Evolutionary conservation across 2,329 filamentous ascomycete species (phyloP).

Genomic region (Metarhizium album): DNA sequence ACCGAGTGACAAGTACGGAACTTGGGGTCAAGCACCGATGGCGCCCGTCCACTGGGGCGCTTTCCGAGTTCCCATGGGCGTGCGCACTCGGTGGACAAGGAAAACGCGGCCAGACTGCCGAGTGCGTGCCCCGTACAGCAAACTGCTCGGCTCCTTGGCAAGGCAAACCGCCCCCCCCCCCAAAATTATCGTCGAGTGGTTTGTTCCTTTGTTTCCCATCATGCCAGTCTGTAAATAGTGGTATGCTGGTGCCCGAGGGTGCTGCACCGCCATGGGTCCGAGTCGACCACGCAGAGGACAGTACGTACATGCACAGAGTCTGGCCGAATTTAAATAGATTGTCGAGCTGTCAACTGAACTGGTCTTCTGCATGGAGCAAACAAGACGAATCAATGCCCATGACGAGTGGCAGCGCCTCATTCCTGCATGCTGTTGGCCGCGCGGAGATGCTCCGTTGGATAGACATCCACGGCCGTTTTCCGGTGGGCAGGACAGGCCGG

Average conservation of each 20-base stretch:
- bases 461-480: neutral
- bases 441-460: neutral
- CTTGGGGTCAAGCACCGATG: too few relatives aligned
- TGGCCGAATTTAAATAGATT: neutral
- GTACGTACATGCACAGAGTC: neutral
- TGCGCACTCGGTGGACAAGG: neutral
- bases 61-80: too few relatives aligned
- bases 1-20: too few relatives aligned
- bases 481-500: neutral
- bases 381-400: neutral
- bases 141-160: neutral
- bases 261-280: neutral
- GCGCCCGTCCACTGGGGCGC: too few relatives aligned
- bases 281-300: neutral
- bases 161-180: neutral
- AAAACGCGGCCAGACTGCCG: too few relatives aligned
- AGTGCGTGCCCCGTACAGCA: too few relatives aligned
- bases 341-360: neutral
- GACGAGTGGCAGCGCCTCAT: too few relatives aligned
- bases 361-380: too few relatives aligned
- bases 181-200: neutral
- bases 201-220: neutral
- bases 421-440: too few relatives aligned
- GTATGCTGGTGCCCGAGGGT: neutral
- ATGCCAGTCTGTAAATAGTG: neutral